phyloP scores from a whole-genome alignment of 2,329 filamentous ascomycete genomes.

The Myriosclerotinia curreyana region DNA sequence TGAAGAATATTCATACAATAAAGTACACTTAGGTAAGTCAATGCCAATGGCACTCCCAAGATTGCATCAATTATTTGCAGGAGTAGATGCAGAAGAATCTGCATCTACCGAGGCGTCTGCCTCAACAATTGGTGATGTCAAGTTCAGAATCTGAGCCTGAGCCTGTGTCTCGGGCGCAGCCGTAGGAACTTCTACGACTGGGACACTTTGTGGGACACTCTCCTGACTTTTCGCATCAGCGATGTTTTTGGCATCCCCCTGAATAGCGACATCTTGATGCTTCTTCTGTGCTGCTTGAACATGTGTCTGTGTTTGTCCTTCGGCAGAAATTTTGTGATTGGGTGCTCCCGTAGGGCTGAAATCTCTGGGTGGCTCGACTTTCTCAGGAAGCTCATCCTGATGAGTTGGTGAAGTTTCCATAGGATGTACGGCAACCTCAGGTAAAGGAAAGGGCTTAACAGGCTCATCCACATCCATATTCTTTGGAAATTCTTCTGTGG shows the following conservation, averaged over 20 bases:
- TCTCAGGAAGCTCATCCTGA: background rate
- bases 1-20: constrained; percentile 2
- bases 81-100: constrained; percentile 5
- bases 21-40: background rate
- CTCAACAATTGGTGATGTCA: background rate
- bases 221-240: background rate
- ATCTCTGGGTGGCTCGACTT: background rate
- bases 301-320: background rate
- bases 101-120: background rate
- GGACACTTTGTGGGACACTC: background rate
- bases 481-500: background rate
- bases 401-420: background rate
- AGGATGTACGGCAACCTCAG: background rate
- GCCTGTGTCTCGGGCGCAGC: constrained; percentile 2
- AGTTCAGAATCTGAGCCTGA: background rate
- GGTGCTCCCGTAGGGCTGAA: too few species aligned
- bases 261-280: background rate
- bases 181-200: constrained; percentile 1
- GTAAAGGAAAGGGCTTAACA: background rate
- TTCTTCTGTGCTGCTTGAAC: background rate
- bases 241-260: too few species aligned
- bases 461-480: background rate
- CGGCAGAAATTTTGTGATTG: background rate
- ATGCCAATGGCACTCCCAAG: background rate
- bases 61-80: background rate